phyloP scores from a whole-genome alignment of 352 stramenopile genomes.

The Pythium periplocum region DNA sequence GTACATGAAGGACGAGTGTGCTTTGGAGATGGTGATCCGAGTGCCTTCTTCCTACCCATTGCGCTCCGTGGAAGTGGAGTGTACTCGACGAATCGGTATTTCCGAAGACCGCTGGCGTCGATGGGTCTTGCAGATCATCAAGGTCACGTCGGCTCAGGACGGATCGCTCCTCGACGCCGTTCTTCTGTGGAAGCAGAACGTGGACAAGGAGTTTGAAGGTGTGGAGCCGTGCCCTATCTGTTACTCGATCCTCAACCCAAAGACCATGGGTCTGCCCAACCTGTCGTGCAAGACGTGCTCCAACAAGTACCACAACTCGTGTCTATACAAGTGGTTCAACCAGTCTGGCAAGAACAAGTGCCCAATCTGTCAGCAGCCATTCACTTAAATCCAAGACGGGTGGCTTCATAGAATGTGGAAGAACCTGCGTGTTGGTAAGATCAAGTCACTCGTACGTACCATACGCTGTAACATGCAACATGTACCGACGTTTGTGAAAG shows the following conservation, averaged over 20 bases:
- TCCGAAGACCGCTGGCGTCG: constrained; percentile 88
- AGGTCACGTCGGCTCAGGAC: constrained; percentile 84
- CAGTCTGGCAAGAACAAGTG: constrained; percentile 93
- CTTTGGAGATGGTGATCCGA: constrained; percentile 87
- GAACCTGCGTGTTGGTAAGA: too few species aligned
- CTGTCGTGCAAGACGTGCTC: constrained; percentile 88
- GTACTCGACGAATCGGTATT: constrained; percentile 88
- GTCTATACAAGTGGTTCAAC: constrained; percentile 94
- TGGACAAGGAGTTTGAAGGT: constrained; percentile 91
- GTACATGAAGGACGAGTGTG: constrained; percentile 92
- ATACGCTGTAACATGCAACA: too few species aligned
- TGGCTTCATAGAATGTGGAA: too few species aligned
- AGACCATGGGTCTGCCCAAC: constrained; percentile 85
- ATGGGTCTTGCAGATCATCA: constrained; percentile 92
- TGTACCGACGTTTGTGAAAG: too few species aligned
- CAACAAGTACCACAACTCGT: constrained; percentile 93
- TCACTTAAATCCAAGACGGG: constrained; percentile 33
- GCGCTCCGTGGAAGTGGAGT: constrained; percentile 88
- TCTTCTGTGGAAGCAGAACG: constrained; percentile 90
- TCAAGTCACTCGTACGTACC: too few species aligned
- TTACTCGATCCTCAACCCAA: constrained; percentile 90
- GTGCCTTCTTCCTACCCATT: constrained; percentile 87
- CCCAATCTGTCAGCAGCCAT: constrained; percentile 90
- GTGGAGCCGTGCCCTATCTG: constrained; percentile 91
- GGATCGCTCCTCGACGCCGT: constrained; percentile 89